phyloP scores from a whole-genome alignment of 2,329 filamentous ascomycete species.

The Fusarium sterilihyphosum region DNA sequence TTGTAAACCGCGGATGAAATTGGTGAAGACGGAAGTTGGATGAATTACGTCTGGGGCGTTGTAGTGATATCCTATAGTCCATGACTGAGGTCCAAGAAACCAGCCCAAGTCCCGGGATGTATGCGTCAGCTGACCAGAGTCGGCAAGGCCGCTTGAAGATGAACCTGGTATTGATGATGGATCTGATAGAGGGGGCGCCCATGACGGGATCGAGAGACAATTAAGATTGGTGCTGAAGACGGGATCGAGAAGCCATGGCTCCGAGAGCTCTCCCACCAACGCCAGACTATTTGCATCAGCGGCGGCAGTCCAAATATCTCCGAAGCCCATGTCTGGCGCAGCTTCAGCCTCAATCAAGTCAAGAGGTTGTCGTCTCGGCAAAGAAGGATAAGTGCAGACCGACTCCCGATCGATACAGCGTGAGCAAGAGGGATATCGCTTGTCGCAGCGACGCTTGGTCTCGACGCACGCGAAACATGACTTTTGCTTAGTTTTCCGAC shows the following conservation, averaged over 20 bases:
- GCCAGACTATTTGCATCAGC: neutral
- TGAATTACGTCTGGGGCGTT: neutral
- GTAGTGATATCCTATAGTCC: neutral
- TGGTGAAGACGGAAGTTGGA: neutral
- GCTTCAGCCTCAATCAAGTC: accelerated
- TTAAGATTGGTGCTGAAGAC: neutral
- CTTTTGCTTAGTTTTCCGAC: neutral
- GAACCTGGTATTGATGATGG: accelerated
- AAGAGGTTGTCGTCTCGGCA: neutral
- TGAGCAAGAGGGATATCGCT: neutral
- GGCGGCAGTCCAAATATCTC: neutral
- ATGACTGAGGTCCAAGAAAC: neutral
- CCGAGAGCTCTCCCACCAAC: accelerated
- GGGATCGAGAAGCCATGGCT: neutral
- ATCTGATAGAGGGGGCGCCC: neutral
- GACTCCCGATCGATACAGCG: neutral
- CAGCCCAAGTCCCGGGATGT: neutral
- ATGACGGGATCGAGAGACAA: neutral
- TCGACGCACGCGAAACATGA: neutral
- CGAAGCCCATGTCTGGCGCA: neutral
- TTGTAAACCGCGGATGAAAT: neutral
- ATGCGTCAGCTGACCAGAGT: neutral
- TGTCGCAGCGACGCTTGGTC: neutral
- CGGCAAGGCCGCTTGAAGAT: accelerated
- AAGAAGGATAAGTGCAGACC: neutral